Conservation (phyloP, 176 grass and related monocot genomes). For the Cymbopogon citratus region DNA sequence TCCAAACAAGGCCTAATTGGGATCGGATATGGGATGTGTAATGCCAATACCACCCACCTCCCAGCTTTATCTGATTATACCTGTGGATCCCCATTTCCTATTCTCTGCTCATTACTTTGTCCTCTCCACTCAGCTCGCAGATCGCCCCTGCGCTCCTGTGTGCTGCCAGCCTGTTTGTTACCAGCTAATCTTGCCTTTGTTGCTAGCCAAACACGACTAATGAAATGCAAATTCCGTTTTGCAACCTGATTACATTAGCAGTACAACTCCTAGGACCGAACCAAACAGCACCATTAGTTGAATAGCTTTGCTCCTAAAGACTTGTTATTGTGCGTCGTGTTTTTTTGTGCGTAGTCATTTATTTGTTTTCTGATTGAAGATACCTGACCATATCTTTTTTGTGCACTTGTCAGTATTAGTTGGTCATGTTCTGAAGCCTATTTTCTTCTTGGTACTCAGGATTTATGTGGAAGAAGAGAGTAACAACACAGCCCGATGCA, state of each 20-base stretch:
- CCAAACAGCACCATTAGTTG: not conserved
- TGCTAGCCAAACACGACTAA: not conserved
- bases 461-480: slow-evolving; percentile 55
- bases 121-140: not conserved
- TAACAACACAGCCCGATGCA: slow-evolving; percentile 20
- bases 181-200: not conserved
- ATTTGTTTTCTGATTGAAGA: not conserved
- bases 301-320: not conserved
- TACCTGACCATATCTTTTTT: not conserved
- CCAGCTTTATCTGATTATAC: not conserved
- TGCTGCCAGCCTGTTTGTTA: not conserved
- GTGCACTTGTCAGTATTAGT: not conserved
- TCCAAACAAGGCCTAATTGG: too few species aligned
- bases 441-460: slow-evolving; percentile 44
- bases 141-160: not conserved
- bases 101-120: not conserved
- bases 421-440: slow-evolving; percentile 11
- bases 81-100: too few species aligned
- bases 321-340: not conserved
- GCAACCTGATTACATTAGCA: not conserved
- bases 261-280: not conserved
- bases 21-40: not conserved
- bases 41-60: not conserved
- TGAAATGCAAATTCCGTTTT: not conserved
- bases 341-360: not conserved